Percentiles rank a stretch among this genome's conserved stretches.
phyloP scores from a whole-genome alignment of 495 filamentous ascomycete species.

The Xanthoparmelia taractica region DNA sequence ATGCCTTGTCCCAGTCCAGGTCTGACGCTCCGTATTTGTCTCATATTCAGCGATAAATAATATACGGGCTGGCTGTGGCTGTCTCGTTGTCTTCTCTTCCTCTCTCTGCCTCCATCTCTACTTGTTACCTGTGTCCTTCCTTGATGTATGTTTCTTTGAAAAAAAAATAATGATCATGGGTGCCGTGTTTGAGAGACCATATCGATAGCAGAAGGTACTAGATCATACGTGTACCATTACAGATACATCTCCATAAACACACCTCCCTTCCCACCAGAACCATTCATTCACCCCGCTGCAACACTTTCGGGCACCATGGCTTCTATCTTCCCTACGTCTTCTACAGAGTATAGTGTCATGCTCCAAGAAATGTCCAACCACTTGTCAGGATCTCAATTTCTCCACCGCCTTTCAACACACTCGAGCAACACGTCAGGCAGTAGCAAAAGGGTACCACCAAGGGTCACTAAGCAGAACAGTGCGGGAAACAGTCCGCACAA shows the following conservation, averaged over 20 bases:
- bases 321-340: slow-evolving; percentile 13
- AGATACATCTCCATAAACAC: neutral
- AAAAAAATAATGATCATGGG: slow-evolving; percentile 4
- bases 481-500: slow-evolving; percentile 63
- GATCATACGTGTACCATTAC: neutral
- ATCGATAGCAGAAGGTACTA: slow-evolving; percentile 12
- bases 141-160: neutral
- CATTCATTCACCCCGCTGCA: neutral
- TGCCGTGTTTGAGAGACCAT: slow-evolving; percentile 9
- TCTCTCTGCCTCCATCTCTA: slow-evolving; percentile 1
- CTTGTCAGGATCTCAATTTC: slow-evolving; percentile 23
- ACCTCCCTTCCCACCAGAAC: neutral
- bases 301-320: slow-evolving; percentile 1
- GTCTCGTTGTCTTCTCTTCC: neutral
- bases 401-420: slow-evolving; percentile 23
- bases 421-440: slow-evolving; percentile 22
- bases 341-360: slow-evolving; percentile 1
- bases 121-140: slow-evolving; percentile 1
- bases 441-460: slow-evolving; percentile 37
- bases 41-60: neutral
- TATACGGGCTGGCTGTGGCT: slow-evolving; percentile 1
- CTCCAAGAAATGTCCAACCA: slow-evolving; percentile 17
- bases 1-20: slow-evolving; percentile 6
- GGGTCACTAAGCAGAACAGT: slow-evolving; percentile 60
- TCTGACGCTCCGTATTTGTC: slow-evolving; percentile 9